Evolutionary conservation across 73 alveolate species (phyloP), one percentile per base, ranked within the genome.

Genomic region (Stentor coeruleus): DNA sequence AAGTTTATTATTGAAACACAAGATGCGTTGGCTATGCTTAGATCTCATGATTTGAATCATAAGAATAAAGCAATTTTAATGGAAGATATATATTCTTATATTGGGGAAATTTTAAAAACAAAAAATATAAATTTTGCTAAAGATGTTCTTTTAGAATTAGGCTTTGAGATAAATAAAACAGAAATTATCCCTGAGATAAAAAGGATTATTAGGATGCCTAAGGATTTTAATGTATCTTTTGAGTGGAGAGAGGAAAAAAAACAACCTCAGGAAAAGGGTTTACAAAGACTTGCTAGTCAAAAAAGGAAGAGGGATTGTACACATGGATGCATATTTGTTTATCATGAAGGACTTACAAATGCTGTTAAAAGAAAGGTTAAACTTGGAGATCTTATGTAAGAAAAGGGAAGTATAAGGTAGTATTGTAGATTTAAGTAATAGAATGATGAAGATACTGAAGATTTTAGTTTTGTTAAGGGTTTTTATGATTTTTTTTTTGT

Each of bases 261-360:
- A 49, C 6, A 6, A 49, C 6, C 28, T 49, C 66, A 49, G 33
- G 73, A 57, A 57, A 57, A 20, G 73, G 28, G 35, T 57, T 26
- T 20, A 14, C 36, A 33, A 40, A 31, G 15, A 20, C 14, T 66
- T 1, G 79, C n/a, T 28, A 66, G 37, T 66, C n/a, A 31, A 33
- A 66, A 66, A 2, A 20, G 79, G 33, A 66, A 66, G 33, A 66
- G 79, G 39, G 79, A 66, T 11, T 28, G 42, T 66, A 20, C 33
- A 1, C 26, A 31, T 20, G 79, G 79, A 26, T 40, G 2, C 11
- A 40, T 31, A 15, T 66, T 66, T 66, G 41, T 66, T 26, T 66
- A 0, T 2, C 79, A 66, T 66, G 79, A 66, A 20, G 79, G 79
- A 31, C 79, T 66, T 26, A 66, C 79, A 66, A 66, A 66, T 66